These are phyloP conservation scores for Cicer pinnatifidum DNA, from an alignment of 306 rosid genomes.

Conservation along the genomic window DNA sequence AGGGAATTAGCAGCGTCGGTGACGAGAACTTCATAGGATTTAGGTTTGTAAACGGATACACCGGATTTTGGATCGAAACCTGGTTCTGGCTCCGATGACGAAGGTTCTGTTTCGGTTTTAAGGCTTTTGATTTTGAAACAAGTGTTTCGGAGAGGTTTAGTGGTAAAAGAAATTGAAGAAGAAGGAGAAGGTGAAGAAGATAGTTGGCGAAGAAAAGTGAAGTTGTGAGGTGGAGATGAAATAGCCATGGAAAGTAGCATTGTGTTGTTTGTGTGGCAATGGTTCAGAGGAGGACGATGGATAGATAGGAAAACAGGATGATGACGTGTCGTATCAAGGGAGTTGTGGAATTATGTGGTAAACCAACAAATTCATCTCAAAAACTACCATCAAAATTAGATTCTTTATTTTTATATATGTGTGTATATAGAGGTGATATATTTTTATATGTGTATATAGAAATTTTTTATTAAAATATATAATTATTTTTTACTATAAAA, in stretches of 20 bases:
- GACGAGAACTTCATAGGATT: conserved; percentile 79
- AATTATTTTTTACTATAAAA: too few relatives aligned
- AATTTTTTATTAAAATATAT: too few relatives aligned
- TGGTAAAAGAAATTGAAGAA: conserved; percentile 9
- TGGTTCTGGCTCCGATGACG: conserved; percentile 30
- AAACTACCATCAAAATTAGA: too few relatives aligned
- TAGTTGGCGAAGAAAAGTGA: conserved; percentile 24
- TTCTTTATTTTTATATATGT: too few relatives aligned
- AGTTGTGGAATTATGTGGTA: too few relatives aligned
- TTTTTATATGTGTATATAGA: too few relatives aligned
- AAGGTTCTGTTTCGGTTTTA: conserved; percentile 43
- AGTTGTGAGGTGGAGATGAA: conserved; percentile 47
- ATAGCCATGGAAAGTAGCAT: conserved; percentile 42
- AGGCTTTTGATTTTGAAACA: conserved; percentile 50
- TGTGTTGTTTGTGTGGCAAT: conserved; percentile 15
- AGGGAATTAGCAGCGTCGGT: conserved; percentile 84
- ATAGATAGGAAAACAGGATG: neutral
- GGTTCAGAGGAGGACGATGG: neutral
- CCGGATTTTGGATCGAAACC: conserved; percentile 63
- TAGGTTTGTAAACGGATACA: conserved; percentile 81
- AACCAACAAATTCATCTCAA: too few relatives aligned
- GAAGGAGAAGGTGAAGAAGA: conserved; percentile 3
- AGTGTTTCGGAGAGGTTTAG: conserved; percentile 31
- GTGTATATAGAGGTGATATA: too few relatives aligned
- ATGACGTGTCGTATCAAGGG: neutral